Evolutionary conservation across 1,139 yeast genomes (phyloP), one percentile per base, ranked within the genome.

Genomic region (Pichia sp.): DNA sequence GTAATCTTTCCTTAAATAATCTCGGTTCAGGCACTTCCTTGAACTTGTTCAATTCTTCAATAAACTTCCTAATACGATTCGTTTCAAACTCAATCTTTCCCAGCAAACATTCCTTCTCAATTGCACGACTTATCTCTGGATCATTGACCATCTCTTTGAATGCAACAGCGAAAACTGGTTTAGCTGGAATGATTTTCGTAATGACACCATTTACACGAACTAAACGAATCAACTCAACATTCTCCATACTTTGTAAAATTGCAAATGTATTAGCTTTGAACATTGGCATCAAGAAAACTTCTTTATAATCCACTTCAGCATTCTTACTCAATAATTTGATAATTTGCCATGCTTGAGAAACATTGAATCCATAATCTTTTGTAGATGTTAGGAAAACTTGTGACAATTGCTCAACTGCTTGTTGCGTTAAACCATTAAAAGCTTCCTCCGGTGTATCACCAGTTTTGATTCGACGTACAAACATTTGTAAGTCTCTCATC

Each of bases 401-500:
- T 3, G 91, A 75, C 15, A 91, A 75, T 56, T 91, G 96, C 52
- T 86, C 89, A 4, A 93, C 79, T 0, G 95, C 82, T 59, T 88
- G 96, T 26, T 68, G 71, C 8, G 86, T 72, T 82, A 91, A 83
- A 51, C 86, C 93, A 4, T 71, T 62, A 35, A 88, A 65, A 0
- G 98, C 97, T 39, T 72, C 81, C 18, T 63, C 55, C 1, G 96
- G 95, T 10, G 74, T 59, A 58, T 91, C 97, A 3, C 98, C 98
- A 0, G 91, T 77, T 52, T 79, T 80, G 19, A 91, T 73, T 40
- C 97, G 81, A 54, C 97, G 75, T 0, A 84, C 83, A 62, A 86
- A 86, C 17, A 94, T 81, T 61, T 91, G 96, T 42, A 91, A 69
- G 58, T 91, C 98, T 41, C 89, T 71, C 89, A 91, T 84, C 50